Percentiles rank a stretch among this genome's conserved stretches.
phyloP scores from a whole-genome alignment of 148 eudicot genomes.

The Rhododendron ovatum region DNA sequence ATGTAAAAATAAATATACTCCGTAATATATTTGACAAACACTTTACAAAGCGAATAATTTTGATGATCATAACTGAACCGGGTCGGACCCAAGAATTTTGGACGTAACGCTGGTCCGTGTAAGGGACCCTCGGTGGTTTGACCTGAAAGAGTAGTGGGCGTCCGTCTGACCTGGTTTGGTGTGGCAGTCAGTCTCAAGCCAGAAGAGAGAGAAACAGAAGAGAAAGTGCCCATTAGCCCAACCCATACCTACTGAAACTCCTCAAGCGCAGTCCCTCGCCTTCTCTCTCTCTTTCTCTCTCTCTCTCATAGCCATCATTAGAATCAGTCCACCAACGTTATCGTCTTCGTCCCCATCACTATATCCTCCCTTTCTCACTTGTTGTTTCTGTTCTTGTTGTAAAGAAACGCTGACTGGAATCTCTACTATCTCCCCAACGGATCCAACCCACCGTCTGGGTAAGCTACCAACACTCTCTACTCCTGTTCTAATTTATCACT shows the following conservation, averaged over 20 bases:
- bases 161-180: background rate
- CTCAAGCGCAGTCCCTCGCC: background rate
- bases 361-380: background rate
- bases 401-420: slow-evolving; percentile 10
- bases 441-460: slow-evolving; percentile 31
- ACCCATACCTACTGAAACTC: background rate
- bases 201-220: background rate
- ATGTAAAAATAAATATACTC: no score
- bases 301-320: background rate
- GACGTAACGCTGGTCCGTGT: background rate
- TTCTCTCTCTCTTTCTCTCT: background rate
- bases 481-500: background rate
- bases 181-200: background rate
- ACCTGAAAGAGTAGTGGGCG: background rate
- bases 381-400: background rate
- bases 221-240: background rate
- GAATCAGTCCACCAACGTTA: slow-evolving; percentile 11
- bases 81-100: background rate
- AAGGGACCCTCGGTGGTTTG: background rate
- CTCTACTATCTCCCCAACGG: slow-evolving; percentile 21
- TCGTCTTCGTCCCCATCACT: background rate
- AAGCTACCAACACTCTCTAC: background rate
- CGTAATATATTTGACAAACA: no score
- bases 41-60: no score
- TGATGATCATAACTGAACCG: no score